Evolutionary conservation across 2,329 filamentous ascomycete species (phyloP).

Genomic region (Penicillium sp.): DNA sequence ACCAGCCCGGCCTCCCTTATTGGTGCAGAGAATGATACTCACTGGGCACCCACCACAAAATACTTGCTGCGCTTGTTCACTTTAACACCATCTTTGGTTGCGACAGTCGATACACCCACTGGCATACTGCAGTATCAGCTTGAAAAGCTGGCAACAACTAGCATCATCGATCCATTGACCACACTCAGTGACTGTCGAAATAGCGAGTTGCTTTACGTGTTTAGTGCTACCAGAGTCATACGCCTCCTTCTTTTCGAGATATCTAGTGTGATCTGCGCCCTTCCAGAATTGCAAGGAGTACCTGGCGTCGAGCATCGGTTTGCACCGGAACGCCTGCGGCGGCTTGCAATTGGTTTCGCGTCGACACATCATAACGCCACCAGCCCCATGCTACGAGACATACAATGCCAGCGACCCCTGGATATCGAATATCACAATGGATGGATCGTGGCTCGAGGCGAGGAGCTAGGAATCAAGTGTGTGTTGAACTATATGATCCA

Average conservation of each 20-base stretch:
- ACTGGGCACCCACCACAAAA: constrained; percentile 42
- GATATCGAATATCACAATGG: constrained; percentile 85
- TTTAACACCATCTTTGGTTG: constrained; percentile 57
- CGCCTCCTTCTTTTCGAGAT: constrained; percentile 69
- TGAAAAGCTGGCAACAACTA: constrained; percentile 68
- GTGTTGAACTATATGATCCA: constrained; percentile 67
- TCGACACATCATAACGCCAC: constrained; percentile 31
- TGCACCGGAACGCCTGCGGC: constrained; percentile 56
- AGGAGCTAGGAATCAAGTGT: constrained; percentile 65
- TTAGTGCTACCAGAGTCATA: constrained; percentile 59
- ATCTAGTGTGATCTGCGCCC: constrained; percentile 59
- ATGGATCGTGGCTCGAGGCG: constrained; percentile 70
- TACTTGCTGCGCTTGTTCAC: constrained; percentile 62
- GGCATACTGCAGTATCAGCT: constrained; percentile 68
- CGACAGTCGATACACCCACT: constrained; percentile 52
- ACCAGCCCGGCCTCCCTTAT: constrained; percentile 13
- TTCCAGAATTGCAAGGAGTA: constrained; percentile 67
- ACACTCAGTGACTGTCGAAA: constrained; percentile 72
- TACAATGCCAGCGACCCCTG: constrained; percentile 57
- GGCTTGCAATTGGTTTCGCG: constrained; percentile 52
- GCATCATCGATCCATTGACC: constrained; percentile 74
- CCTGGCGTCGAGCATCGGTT: constrained; percentile 57
- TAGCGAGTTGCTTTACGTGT: constrained; percentile 63
- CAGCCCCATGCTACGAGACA: constrained; percentile 63
- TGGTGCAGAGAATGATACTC: constrained; percentile 21